Conservation (phyloP, 257 asterid genomes). For the Nicotiana obtusifolia region DNA sequence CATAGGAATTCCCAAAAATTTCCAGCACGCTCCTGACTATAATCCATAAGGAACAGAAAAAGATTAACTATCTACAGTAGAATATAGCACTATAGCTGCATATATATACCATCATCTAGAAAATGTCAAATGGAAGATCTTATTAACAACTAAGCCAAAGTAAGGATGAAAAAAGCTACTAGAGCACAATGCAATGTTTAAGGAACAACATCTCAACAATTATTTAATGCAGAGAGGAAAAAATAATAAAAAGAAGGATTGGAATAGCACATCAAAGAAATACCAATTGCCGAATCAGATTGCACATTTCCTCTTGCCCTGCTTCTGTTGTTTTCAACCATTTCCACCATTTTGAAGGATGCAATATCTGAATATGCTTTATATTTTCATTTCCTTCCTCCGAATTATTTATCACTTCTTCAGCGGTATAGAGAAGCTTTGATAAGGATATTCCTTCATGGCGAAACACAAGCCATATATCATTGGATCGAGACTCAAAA, state of each 20-base stretch:
- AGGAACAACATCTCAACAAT: conserved; percentile 1
- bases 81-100: background rate
- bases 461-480: conserved; percentile 93
- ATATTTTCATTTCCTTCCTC: conserved; percentile 46
- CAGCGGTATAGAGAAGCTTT: conserved; percentile 83
- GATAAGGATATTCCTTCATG: conserved; percentile 94
- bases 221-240: background rate
- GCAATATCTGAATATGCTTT: conserved; percentile 77
- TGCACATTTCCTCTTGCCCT: conserved; percentile 83
- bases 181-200: background rate
- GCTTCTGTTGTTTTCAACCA: conserved; percentile 90
- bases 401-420: conserved; percentile 50
- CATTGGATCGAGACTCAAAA: conserved; percentile 84
- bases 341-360: conserved; percentile 98
- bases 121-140: background rate
- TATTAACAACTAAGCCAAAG: background rate
- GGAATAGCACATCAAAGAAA: conserved; percentile 14
- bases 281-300: conserved; percentile 87
- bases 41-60: background rate
- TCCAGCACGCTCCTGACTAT: background rate
- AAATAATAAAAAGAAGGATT: background rate
- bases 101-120: background rate
- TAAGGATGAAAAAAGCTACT: background rate
- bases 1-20: background rate
- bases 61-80: background rate